These are phyloP conservation scores for Paxillus involutus DNA, from an alignment of 768 basidiomycete genomes.

Conservation along the genomic window DNA sequence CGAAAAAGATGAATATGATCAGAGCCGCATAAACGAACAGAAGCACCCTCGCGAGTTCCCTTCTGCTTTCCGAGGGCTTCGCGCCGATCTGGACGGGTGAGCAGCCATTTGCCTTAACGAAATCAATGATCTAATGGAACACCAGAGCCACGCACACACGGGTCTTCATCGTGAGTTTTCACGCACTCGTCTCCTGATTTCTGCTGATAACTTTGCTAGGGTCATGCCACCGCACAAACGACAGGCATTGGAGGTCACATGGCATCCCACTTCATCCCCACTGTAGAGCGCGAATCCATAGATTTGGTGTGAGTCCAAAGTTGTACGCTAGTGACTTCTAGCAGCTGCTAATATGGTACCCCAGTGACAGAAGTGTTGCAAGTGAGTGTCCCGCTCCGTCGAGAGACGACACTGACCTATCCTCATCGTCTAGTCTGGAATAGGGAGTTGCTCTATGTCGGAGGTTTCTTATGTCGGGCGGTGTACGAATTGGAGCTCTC, in stretches of 20 bases:
- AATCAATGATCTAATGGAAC: not conserved
- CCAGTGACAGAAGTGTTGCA: constrained; percentile 77
- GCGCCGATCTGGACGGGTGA: not conserved
- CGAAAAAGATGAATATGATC: not conserved
- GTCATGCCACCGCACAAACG: constrained; percentile 87
- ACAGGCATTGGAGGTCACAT: constrained; percentile 73
- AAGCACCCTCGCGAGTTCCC: not conserved
- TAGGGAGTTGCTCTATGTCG: constrained; percentile 78
- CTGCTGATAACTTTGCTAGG: constrained; percentile 38
- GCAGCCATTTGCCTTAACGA: not conserved
- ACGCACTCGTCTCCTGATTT: constrained; percentile 1
- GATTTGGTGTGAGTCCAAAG: constrained; percentile 65
- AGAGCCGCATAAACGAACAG: not conserved
- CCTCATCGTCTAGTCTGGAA: constrained; percentile 68
- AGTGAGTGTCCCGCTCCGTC: constrained; percentile 38
- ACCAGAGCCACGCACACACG: not conserved
- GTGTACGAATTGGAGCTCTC: constrained; percentile 83
- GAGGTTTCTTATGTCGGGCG: constrained; percentile 76
- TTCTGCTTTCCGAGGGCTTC: not conserved
- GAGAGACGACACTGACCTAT: not conserved
- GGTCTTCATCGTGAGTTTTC: not conserved
- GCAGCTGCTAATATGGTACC: not conserved
- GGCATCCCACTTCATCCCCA: constrained; percentile 85
- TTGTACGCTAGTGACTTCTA: not conserved
- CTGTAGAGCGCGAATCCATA: constrained; percentile 90